Base-by-base conservation (phyloP, 2,329 filamentous ascomycete species). In the Stenocarpella maydis region DNA sequence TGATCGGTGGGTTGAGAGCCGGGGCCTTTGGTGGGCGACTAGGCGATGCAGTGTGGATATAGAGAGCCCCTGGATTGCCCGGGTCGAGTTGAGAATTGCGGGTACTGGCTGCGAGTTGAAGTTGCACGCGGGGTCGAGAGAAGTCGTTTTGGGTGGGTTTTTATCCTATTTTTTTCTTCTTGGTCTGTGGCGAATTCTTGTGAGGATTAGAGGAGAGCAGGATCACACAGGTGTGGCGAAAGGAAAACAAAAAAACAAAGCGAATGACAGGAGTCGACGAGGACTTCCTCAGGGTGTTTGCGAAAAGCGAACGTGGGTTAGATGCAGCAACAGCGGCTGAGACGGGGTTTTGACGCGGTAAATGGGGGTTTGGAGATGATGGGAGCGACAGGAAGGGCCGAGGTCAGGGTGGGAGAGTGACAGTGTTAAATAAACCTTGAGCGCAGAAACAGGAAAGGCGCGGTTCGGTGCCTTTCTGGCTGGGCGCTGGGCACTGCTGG, bases 181-280 rank as follows among this genome's bases (percentile, higher is more conserved):
- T 8, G 34, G 34, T 2, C 6, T 5, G 9, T 2, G 34, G 49
- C 28, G 43, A 60, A n/a, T n/a, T n/a, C n/a, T n/a, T n/a, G n/a
- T n/a, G n/a, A 17, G 19, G 50, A 21, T 63, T 43, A 63, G 58
- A 49, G 47, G 19, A 54, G 12, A 54, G n/a, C 31, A 6, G 50
- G 66, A n/a, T 41, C 37, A 54, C 9, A 26, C 4, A 15, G 21
- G 28, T 4, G 34, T 43, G 45, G 72, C 70, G 75, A 75, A 78
- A 76, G 76, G 77, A 80, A 79, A 80, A 80, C 81, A 83, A 83
- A 82, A 82, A 79, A 82, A 84, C 83, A 82, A 90, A 91, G 89
- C 89, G 89, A 91, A 88, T 89, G 89, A 90, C 88, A 90, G 88
- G 89, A 91, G 88, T 85, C 89, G 82, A 86, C 88, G 88, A 91